phyloP scores from a whole-genome alignment of 306 rosid genomes.

The Trichosanthes truncata region DNA sequence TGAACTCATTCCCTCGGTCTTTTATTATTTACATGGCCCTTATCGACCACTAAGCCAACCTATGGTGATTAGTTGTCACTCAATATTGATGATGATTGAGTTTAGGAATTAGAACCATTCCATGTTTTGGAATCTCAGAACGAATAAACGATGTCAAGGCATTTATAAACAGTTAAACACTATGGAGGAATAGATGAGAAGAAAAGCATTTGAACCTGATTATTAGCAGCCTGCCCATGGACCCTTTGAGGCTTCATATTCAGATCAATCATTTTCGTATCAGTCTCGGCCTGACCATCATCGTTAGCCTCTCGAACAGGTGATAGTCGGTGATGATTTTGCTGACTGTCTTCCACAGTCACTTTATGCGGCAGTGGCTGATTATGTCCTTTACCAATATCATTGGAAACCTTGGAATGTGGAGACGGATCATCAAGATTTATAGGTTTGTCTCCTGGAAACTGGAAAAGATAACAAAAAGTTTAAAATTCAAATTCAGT shows the following conservation, averaged over 20 bases:
- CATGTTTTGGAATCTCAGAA: not conserved
- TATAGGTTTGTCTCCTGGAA: slow-evolving; percentile 83
- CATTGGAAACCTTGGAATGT: slow-evolving; percentile 42
- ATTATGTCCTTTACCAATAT: slow-evolving; percentile 28
- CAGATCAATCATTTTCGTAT: slow-evolving; percentile 79
- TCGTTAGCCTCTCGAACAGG: slow-evolving; percentile 33
- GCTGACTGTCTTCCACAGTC: slow-evolving; percentile 24
- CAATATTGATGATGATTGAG: not conserved
- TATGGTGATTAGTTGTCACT: not conserved
- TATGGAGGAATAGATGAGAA: not conserved
- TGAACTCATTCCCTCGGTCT: no score
- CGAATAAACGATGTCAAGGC: no score
- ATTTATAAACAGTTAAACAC: not conserved
- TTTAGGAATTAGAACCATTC: not conserved
- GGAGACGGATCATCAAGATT: slow-evolving; percentile 33
- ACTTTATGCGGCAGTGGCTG: slow-evolving; percentile 16
- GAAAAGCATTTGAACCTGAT: slow-evolving; percentile 44
- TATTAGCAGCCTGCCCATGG: slow-evolving; percentile 73
- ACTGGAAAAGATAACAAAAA: slow-evolving; percentile 33
- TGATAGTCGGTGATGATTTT: slow-evolving; percentile 56
- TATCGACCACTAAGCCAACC: not conserved
- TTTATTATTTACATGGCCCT: no score
- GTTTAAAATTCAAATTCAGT: slow-evolving; percentile 9
- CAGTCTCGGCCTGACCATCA: slow-evolving; percentile 55
- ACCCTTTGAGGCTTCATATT: slow-evolving; percentile 84